These are phyloP conservation scores for Solanum lignicaule DNA, from an alignment of 257 asterid genomes.

Conservation along the genomic window DNA sequence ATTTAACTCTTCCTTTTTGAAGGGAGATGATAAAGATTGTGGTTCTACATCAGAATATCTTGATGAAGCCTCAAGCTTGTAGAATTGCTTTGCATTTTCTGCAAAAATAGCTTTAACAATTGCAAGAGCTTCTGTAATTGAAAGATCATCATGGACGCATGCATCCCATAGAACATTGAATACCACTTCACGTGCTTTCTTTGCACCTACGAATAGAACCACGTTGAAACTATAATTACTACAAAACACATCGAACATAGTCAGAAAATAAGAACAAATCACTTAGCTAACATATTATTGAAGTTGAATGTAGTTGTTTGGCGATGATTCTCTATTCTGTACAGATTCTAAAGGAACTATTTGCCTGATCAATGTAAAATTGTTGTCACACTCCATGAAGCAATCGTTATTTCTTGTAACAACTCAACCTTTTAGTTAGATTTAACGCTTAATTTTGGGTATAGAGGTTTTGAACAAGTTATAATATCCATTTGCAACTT, in stretches of 20 bases:
- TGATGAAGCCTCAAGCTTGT: conserved; percentile 43
- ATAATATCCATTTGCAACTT: background rate
- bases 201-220: conserved; percentile 44
- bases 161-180: conserved; percentile 67
- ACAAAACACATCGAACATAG: no score
- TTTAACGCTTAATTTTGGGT: background rate
- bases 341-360: background rate
- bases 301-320: background rate
- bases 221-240: no score
- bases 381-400: background rate
- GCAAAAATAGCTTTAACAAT: conserved; percentile 61
- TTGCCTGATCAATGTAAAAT: background rate
- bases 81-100: conserved; percentile 51
- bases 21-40: no score
- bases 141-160: conserved; percentile 63
- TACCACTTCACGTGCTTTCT: conserved; percentile 74
- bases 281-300: background rate
- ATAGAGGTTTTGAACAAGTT: background rate
- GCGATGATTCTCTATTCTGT: background rate
- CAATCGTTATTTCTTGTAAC: background rate
- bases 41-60: background rate
- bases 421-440: background rate
- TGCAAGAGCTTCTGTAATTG: conserved; percentile 61
- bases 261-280: background rate
- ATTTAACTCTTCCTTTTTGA: no score